Percentiles rank a stretch among this genome's conserved stretches.
Evolutionary conservation across 176 grass and related monocot genomes (phyloP).

Genomic region (Elymus sibiricus): DNA sequence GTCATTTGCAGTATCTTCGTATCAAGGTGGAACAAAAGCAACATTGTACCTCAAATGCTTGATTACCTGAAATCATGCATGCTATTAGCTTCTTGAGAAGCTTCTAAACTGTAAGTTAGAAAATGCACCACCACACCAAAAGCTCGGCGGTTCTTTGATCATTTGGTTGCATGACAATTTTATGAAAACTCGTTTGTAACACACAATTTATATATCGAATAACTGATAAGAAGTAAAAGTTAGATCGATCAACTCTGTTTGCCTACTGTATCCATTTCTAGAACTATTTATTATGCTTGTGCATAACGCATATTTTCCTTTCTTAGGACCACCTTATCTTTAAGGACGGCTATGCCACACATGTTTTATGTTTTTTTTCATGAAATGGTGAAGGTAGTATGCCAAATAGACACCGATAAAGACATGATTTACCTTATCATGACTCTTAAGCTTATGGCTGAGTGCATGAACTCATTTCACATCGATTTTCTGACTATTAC

Average conservation of each 20-base stretch:
- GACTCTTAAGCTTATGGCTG: constrained; percentile 59
- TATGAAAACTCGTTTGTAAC: background rate
- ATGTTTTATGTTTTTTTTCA: too few relatives aligned
- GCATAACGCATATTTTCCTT: constrained; percentile 25
- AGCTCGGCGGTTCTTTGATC: background rate
- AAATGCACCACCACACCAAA: background rate
- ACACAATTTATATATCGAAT: background rate
- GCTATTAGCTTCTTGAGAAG: background rate
- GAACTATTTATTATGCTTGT: background rate
- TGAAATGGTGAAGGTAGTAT: too few relatives aligned
- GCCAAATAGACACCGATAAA: too few relatives aligned
- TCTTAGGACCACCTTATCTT: constrained; percentile 68
- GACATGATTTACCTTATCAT: constrained; percentile 63
- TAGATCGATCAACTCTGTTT: background rate
- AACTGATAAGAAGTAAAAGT: background rate
- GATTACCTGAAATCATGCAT: constrained; percentile 66
- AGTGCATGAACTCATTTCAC: constrained; percentile 73
- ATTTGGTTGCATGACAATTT: background rate
- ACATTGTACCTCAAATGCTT: constrained; percentile 64
- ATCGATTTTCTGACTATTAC: constrained; percentile 75
- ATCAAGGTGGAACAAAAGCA: constrained; percentile 59
- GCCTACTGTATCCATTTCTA: background rate
- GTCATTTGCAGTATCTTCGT: constrained; percentile 26
- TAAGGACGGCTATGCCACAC: too few relatives aligned
- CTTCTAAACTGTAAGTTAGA: background rate